Evolutionary conservation across 2,329 filamentous ascomycete genomes (phyloP).

Genomic region (Didymella glomerata): DNA sequence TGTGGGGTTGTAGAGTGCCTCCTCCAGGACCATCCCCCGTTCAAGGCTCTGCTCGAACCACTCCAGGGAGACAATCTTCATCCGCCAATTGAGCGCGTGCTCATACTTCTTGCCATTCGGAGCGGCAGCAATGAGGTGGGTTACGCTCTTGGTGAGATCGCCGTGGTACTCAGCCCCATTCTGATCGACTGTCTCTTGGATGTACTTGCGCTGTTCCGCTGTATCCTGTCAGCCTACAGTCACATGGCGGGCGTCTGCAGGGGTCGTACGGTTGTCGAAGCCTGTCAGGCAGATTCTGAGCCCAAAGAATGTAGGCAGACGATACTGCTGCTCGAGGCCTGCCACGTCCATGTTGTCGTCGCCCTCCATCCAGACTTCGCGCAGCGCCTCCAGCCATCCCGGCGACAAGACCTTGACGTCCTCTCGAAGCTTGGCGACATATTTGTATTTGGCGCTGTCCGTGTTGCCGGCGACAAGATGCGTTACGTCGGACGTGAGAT

Average conservation of each 20-base stretch:
- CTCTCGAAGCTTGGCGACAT: slow-evolving; percentile 86
- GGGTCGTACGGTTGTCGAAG: slow-evolving; percentile 67
- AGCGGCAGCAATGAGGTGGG: slow-evolving; percentile 82
- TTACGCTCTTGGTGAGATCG: slow-evolving; percentile 85
- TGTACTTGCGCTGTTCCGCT: slow-evolving; percentile 72
- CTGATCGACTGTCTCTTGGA: slow-evolving; percentile 71
- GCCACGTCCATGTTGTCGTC: slow-evolving; percentile 76
- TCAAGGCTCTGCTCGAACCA: slow-evolving; percentile 87
- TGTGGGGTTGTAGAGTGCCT: slow-evolving; percentile 81
- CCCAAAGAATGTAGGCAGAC: slow-evolving; percentile 69
- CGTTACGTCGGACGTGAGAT: slow-evolving; percentile 94
- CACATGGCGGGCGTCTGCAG: slow-evolving; percentile 2
- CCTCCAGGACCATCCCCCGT: slow-evolving; percentile 90
- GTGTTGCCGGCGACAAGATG: slow-evolving; percentile 91
- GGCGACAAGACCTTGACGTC: slow-evolving; percentile 85
- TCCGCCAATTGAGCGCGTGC: slow-evolving; percentile 82
- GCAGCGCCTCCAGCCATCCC: slow-evolving; percentile 85
- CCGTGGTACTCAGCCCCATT: slow-evolving; percentile 87
- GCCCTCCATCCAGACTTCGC: slow-evolving; percentile 81
- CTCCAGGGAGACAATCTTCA: slow-evolving; percentile 79
- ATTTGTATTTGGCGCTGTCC: slow-evolving; percentile 92
- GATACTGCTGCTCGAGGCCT: slow-evolving; percentile 72
- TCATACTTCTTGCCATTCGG: slow-evolving; percentile 89
- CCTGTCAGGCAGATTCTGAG: slow-evolving; percentile 74
- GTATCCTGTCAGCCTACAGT: slow-evolving; percentile 37